A percentile compares a stretch with the other conserved stretches of the same genome.
Conservation (phyloP, 345 rosid species). For the Lagerstroemia speciosa region DNA sequence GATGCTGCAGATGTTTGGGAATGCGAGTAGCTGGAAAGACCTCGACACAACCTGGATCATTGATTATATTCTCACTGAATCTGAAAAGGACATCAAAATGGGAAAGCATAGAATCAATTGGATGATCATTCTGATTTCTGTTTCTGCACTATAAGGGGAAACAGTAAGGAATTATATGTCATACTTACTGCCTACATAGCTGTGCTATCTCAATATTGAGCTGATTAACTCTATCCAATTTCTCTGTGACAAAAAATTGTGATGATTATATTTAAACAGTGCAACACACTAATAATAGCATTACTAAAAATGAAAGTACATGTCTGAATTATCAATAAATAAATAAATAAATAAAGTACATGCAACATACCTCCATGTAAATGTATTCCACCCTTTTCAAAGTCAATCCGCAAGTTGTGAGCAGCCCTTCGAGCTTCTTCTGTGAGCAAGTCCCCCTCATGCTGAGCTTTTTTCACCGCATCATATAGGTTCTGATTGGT, state of each 20-base stretch:
- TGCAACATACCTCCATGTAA: conserved; percentile 46
- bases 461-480: conserved; percentile 80
- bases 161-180: neutral
- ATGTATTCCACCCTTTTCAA: conserved; percentile 97
- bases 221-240: conserved; percentile 68
- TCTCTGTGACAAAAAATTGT: conserved; percentile 36
- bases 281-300: neutral
- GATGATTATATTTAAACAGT: conserved; percentile 9
- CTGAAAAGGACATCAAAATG: conserved; percentile 27
- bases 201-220: conserved; percentile 49
- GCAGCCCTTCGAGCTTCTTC: conserved; percentile 85
- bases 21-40: conserved; percentile 62
- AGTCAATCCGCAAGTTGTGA: conserved; percentile 53
- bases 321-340: too few relatives aligned
- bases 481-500: conserved; percentile 69
- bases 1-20: conserved; percentile 63
- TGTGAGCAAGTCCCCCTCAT: conserved; percentile 50
- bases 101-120: conserved; percentile 10
- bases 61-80: conserved; percentile 64
- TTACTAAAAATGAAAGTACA: too few relatives aligned
- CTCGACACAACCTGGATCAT: conserved; percentile 79
- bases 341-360: too few relatives aligned
- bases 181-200: conserved; percentile 69
- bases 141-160: conserved; percentile 2
- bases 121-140: conserved; percentile 7